A percentile compares a stretch with the other conserved stretches of the same genome.
Evolutionary conservation across 768 basidiomycete genomes (phyloP).

Genomic region (Tricholoma bakamatsutake): DNA sequence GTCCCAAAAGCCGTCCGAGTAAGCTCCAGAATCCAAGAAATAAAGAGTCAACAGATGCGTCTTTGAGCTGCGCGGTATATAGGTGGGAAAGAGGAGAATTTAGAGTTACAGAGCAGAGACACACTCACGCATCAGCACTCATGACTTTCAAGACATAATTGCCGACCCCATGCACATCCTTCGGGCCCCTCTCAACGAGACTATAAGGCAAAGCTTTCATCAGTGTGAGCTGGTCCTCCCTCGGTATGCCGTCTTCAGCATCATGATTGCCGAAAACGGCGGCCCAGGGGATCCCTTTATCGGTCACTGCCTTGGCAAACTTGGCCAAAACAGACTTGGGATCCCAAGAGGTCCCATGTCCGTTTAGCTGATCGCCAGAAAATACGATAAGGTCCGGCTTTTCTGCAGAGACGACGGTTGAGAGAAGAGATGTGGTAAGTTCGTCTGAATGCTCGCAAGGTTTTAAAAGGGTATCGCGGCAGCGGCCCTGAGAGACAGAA

Average conservation of each 20-base stretch:
- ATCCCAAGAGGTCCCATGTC: slow-evolving; percentile 88
- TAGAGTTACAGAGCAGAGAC: not conserved
- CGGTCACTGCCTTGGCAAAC: slow-evolving; percentile 72
- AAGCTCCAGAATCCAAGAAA: slow-evolving; percentile 85
- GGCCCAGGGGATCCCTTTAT: slow-evolving; percentile 81
- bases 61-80: slow-evolving; percentile 49
- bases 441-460: slow-evolving; percentile 64
- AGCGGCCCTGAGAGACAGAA: slow-evolving; percentile 72
- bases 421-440: slow-evolving; percentile 70
- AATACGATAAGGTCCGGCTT: slow-evolving; percentile 92
- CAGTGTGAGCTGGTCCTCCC: slow-evolving; percentile 60
- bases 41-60: slow-evolving; percentile 89
- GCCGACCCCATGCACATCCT: slow-evolving; percentile 81
- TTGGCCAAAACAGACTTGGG: slow-evolving; percentile 84
- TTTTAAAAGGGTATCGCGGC: slow-evolving; percentile 66
- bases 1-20: slow-evolving; percentile 53
- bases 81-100: not conserved
- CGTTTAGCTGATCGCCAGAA: slow-evolving; percentile 90
- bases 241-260: slow-evolving; percentile 57
- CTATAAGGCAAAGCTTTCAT: slow-evolving; percentile 84
- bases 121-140: slow-evolving; percentile 77
- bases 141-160: slow-evolving; percentile 86
- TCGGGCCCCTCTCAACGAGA: slow-evolving; percentile 74
- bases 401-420: slow-evolving; percentile 65
- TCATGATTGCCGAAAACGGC: slow-evolving; percentile 96